Conservation (phyloP, 2,329 filamentous ascomycete species). For the Leptodontidium sp. region DNA sequence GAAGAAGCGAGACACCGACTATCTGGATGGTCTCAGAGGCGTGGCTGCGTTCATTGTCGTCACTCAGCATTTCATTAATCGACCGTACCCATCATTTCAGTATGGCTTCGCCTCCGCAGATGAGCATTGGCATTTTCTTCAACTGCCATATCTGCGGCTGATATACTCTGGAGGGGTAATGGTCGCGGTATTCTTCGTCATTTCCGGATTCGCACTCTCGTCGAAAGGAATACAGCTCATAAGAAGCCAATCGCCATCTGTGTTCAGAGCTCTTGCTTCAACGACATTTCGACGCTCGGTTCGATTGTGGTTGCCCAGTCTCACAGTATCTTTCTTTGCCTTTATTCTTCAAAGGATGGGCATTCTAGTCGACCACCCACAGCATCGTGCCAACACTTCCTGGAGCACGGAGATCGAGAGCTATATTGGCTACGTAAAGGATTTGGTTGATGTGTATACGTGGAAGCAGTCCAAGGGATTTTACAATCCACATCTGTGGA, state of each 20-base stretch:
- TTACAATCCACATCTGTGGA: constrained; percentile 34
- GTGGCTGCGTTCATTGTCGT: constrained; percentile 47
- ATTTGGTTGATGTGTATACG: constrained; percentile 18
- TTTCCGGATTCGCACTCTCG: constrained; percentile 56
- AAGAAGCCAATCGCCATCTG: constrained; percentile 34
- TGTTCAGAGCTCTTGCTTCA: constrained; percentile 43
- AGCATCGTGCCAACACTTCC: constrained; percentile 15
- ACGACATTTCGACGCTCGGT: constrained; percentile 54
- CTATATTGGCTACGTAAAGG: constrained; percentile 14
- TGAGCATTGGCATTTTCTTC: constrained; percentile 23
- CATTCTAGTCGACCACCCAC: constrained; percentile 15
- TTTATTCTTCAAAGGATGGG: constrained; percentile 26
- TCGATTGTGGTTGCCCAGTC: constrained; percentile 53
- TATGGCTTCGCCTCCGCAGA: constrained; percentile 25
- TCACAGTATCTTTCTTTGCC: constrained; percentile 50
- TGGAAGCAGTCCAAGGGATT: constrained; percentile 12
- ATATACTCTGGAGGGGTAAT: constrained; percentile 53
- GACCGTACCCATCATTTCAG: constrained; percentile 23
- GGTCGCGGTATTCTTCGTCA: constrained; percentile 58
- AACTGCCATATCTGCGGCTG: constrained; percentile 52
- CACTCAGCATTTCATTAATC: constrained; percentile 26
- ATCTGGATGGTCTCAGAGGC: constrained; percentile 56
- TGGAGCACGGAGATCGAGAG: constrained; percentile 26
- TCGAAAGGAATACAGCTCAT: constrained; percentile 51
- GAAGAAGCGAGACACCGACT: constrained; percentile 47